Evolutionary conservation across 495 filamentous ascomycete genomes (phyloP).

Genomic region (Parathielavia appendiculata): DNA sequence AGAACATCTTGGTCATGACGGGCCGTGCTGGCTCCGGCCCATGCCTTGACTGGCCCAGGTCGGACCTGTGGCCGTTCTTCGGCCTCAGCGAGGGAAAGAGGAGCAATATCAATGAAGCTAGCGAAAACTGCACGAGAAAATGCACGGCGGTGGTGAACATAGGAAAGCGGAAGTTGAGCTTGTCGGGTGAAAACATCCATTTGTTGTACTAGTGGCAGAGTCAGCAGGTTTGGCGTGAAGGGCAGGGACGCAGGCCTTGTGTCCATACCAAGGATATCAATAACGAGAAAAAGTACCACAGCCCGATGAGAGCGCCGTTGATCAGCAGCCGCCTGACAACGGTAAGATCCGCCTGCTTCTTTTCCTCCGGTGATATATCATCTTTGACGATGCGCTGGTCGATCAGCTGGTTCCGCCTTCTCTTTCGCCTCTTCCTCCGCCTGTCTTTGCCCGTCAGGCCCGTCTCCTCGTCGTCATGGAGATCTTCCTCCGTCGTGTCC

Average conservation of each 20-base stretch:
- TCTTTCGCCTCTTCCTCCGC: constrained; percentile 58
- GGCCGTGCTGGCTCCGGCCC: constrained; percentile 59
- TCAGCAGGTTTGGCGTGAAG: constrained; percentile 7
- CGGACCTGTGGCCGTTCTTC: constrained; percentile 42
- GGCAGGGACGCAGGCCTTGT: not conserved
- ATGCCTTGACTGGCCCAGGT: constrained; percentile 46
- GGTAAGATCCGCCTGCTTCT: constrained; percentile 62
- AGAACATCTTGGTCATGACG: constrained; percentile 88
- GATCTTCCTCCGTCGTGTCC: constrained; percentile 57
- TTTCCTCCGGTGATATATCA: constrained; percentile 55
- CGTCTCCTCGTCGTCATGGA: constrained; percentile 86
- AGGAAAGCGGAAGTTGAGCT: constrained; percentile 87
- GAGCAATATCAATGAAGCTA: constrained; percentile 74
- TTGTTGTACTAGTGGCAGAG: constrained; percentile 77
- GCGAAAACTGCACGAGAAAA: constrained; percentile 91
- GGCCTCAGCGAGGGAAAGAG: constrained; percentile 82
- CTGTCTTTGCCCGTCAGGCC: constrained; percentile 71
- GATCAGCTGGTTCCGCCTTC: constrained; percentile 60
- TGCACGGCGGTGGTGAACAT: constrained; percentile 93
- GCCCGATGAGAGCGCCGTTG: constrained; percentile 70
- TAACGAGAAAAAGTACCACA: constrained; percentile 94
- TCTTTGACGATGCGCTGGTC: constrained; percentile 67
- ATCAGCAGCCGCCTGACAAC: constrained; percentile 61
- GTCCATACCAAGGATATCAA: constrained; percentile 84
- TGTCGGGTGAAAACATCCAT: constrained; percentile 94